A percentile compares a stretch with the other conserved stretches of the same genome.
Evolutionary conservation across 495 filamentous ascomycete species (phyloP).

Genomic region (Terfezia boudieri): DNA sequence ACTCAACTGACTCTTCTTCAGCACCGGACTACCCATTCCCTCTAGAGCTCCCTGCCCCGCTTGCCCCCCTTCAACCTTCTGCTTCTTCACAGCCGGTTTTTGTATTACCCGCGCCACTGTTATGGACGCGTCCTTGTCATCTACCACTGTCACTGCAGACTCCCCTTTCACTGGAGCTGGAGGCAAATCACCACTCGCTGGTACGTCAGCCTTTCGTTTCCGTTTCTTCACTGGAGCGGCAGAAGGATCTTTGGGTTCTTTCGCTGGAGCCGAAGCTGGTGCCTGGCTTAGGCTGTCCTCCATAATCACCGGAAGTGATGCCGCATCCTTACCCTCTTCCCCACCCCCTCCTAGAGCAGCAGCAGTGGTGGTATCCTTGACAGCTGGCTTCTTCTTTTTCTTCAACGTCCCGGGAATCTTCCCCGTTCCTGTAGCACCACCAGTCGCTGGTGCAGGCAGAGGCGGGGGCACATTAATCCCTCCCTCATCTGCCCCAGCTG

Average conservation of each 20-base stretch:
- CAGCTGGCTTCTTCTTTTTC: slow-evolving; percentile 15
- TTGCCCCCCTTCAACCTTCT: slow-evolving; percentile 1
- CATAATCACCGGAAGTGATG: not conserved
- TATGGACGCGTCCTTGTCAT: not conserved
- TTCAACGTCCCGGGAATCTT: slow-evolving; percentile 6
- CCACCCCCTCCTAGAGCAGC: not conserved
- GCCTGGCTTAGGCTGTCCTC: slow-evolving; percentile 5
- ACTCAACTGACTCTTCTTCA: slow-evolving; percentile 11
- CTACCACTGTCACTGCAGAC: not conserved
- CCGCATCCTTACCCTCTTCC: not conserved
- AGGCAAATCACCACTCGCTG: not conserved
- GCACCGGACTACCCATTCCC: not conserved
- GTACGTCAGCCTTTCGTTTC: slow-evolving; percentile 11
- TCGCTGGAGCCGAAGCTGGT: not conserved
- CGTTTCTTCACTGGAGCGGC: slow-evolving; percentile 10
- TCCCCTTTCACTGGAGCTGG: not conserved
- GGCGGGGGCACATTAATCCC: not conserved
- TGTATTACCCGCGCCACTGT: slow-evolving; percentile 3
- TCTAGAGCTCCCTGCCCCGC: not conserved
- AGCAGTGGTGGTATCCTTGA: not conserved
- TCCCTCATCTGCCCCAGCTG: not conserved
- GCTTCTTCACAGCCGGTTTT: slow-evolving; percentile 8
- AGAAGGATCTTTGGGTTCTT: not conserved
- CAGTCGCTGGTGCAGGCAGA: not conserved
- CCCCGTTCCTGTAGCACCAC: not conserved